Evolutionary conservation across 2,329 filamentous ascomycete species (phyloP), one percentile per base, ranked within the genome.

Genomic region (Thielaviopsis euricoi): DNA sequence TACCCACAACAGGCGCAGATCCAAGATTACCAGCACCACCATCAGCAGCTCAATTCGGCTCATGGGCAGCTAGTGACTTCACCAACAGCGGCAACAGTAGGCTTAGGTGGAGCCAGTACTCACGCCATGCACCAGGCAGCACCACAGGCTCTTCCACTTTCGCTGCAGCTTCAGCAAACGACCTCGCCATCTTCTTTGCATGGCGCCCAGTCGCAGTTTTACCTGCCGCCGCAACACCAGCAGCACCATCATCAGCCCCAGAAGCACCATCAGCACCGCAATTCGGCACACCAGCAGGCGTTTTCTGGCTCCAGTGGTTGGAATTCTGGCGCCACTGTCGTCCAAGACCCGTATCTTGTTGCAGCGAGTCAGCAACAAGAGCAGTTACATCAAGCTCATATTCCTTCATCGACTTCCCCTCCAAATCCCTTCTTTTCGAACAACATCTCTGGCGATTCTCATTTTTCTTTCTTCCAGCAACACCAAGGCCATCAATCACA

Each of bases 41-140:
- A 48, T 48, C 43, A 48, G 43, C n/a, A 48, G 43, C 43, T 48
- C 43, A 48, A 48, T 48, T 48, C 43, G 37, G 26, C 12, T 12
- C 52, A 53, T n/a, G 52, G 52, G n/a, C 52, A 52, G 15, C 52
- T 55, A 48, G 53, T 52, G 43, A 22, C 57, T 48, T 55, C 57
- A 58, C 29, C 53, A 49, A 55, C 43, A 48, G n/a, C 43, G 43
- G 43, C 46, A 48, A 23, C 52, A 43, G 22, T 46, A 29, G 52
- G n/a, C 49, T 26, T 58, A 21, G 46, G 57, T 58, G 57, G 57
- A 37, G 26, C 52, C 52, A 55, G 46, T 25, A 40, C 57, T 58
- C 57, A 58, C 57, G 57, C 57, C 57, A 58, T 58, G n/a, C 57
- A 55, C 26, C 26, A 50, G 51, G 50, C 50, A 52, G 25, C 56